Evolutionary conservation across 768 basidiomycete species (phyloP).

Genomic region (Porpolomopsis calyptriformis): DNA sequence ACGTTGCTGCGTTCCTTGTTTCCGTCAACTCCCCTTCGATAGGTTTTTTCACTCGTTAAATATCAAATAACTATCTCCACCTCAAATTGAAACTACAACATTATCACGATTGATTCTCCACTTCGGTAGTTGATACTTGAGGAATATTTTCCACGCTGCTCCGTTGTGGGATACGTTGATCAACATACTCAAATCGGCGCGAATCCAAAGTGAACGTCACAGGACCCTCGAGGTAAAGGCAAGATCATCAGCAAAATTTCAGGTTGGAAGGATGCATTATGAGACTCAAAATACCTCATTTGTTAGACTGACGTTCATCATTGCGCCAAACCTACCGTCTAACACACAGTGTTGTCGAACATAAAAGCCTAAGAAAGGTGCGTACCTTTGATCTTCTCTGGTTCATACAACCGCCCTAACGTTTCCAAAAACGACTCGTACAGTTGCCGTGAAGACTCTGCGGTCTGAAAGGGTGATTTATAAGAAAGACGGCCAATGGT

Average conservation of each 20-base stretch:
- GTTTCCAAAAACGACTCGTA: slow-evolving; percentile 67
- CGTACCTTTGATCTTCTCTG: slow-evolving; percentile 73
- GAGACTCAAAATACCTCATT: slow-evolving; percentile 58
- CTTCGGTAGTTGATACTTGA: too few relatives aligned
- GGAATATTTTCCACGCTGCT: too few relatives aligned
- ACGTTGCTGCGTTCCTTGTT: too few relatives aligned
- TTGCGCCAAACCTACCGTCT: slow-evolving; percentile 94
- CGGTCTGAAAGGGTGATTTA: slow-evolving; percentile 31
- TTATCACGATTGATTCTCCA: too few relatives aligned
- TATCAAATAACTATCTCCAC: too few relatives aligned
- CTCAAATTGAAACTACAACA: too few relatives aligned
- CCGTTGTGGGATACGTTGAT: too few relatives aligned
- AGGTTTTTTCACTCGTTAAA: too few relatives aligned
- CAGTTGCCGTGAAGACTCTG: slow-evolving; percentile 53
- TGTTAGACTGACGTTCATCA: slow-evolving; percentile 84
- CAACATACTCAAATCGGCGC: slow-evolving; percentile 62
- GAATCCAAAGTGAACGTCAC: slow-evolving; percentile 80
- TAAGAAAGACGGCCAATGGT: not conserved
- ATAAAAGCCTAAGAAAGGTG: slow-evolving; percentile 4
- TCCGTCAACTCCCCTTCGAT: too few relatives aligned
- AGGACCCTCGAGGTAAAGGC: slow-evolving; percentile 46
- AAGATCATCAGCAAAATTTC: slow-evolving; percentile 22
- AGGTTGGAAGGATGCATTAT: slow-evolving; percentile 22
- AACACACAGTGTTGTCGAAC: not conserved
- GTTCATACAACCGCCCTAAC: slow-evolving; percentile 53